These are phyloP conservation scores for Coemansia umbellata DNA, from an alignment of 192 early-diverging fungal genomes.

Conservation along the genomic window DNA sequence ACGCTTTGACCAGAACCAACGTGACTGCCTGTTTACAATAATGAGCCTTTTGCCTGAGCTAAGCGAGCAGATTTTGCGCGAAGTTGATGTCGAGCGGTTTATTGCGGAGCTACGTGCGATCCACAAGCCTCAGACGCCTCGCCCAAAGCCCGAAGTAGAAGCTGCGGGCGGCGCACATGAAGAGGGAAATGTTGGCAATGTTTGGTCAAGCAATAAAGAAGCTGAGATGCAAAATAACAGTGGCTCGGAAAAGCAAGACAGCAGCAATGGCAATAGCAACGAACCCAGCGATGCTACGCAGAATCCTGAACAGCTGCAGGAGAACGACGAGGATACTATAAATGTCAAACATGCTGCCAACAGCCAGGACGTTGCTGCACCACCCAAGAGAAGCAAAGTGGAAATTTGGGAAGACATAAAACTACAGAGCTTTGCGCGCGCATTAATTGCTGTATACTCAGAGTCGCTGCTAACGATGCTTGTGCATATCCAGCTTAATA, in stretches of 20 bases:
- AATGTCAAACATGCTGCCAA: not conserved
- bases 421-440: slow-evolving; percentile 82
- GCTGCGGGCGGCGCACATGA: not conserved
- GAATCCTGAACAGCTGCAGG: not conserved
- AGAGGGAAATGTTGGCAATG: slow-evolving; percentile 5
- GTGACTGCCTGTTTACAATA: slow-evolving; percentile 87
- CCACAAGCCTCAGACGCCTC: slow-evolving; percentile 7
- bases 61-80: slow-evolving; percentile 69
- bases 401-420: slow-evolving; percentile 91
- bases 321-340: not conserved
- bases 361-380: not conserved
- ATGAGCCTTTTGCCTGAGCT: slow-evolving; percentile 76
- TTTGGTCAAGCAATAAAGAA: slow-evolving; percentile 15
- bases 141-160: not conserved
- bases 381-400: slow-evolving; percentile 54
- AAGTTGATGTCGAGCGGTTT: slow-evolving; percentile 73
- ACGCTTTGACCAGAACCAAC: slow-evolving; percentile 92
- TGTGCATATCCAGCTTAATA: slow-evolving; percentile 83
- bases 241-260: too few relatives aligned
- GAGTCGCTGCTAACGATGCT: slow-evolving; percentile 81
- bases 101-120: slow-evolving; percentile 50
- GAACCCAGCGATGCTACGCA: not conserved
- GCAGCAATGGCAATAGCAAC: not conserved
- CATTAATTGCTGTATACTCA: slow-evolving; percentile 79
- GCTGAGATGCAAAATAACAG: too few relatives aligned